A percentile compares a stretch with the other conserved stretches of the same genome.
phyloP scores from a whole-genome alignment of 2,329 filamentous ascomycete genomes.

The Penicillium verrucosum region DNA sequence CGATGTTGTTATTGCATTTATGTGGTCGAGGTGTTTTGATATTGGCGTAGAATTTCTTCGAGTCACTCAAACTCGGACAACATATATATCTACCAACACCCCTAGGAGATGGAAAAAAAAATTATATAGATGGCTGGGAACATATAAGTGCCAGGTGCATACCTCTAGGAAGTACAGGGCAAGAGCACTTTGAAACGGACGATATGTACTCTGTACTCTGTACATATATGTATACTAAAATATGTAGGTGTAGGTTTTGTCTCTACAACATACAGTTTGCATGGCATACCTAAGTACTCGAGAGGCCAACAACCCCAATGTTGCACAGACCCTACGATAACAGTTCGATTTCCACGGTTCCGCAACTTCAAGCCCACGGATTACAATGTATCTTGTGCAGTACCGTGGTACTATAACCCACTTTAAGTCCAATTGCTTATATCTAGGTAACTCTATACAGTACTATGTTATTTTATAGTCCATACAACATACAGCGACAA shows the following conservation, averaged over 20 bases:
- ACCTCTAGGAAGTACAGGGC: too few relatives aligned
- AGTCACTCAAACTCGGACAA: not conserved
- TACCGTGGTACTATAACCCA: not conserved
- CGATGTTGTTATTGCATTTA: not conserved
- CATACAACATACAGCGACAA: not conserved
- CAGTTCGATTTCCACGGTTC: not conserved
- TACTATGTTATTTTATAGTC: not conserved
- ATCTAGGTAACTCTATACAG: not conserved
- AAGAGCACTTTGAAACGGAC: not conserved
- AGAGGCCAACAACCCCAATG: not conserved
- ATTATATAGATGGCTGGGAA: not conserved
- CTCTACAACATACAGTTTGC: not conserved
- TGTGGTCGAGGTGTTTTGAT: not conserved
- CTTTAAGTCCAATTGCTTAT: not conserved
- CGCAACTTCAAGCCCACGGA: not conserved
- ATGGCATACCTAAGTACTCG: slow-evolving; percentile 4
- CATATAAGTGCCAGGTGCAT: not conserved
- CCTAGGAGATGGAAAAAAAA: not conserved
- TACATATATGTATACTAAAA: not conserved
- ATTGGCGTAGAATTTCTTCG: not conserved
- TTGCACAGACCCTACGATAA: slow-evolving; percentile 11
- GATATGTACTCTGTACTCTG: not conserved
- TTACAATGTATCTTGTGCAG: not conserved
- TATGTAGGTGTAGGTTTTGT: not conserved
- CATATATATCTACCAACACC: not conserved